A percentile compares a stretch with the other conserved stretches of the same genome.
phyloP scores from a whole-genome alignment of 2,329 filamentous ascomycete genomes.

The Aquanectria penicillioides region DNA sequence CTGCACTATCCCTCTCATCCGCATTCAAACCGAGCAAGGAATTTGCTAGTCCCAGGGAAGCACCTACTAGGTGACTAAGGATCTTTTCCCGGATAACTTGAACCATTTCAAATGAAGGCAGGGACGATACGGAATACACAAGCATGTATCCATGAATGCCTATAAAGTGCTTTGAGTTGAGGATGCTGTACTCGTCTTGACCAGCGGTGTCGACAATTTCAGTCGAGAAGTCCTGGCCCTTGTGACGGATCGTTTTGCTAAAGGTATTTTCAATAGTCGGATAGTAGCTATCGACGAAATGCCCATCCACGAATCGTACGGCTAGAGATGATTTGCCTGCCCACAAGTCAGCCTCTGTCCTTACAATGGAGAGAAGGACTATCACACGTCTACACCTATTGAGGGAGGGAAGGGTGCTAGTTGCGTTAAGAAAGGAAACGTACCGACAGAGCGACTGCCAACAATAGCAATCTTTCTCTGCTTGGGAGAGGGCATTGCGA shows the following conservation, averaged over 20 bases:
- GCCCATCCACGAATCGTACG: conserved; percentile 95
- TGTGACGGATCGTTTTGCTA: conserved; percentile 92
- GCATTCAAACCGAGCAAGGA: too few species aligned
- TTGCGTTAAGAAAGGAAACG: conserved; percentile 34
- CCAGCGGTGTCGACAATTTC: conserved; percentile 99
- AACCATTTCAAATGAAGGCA: conserved; percentile 97
- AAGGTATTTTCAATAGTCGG: conserved; percentile 99
- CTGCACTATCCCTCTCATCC: neutral
- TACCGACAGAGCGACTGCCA: conserved; percentile 86
- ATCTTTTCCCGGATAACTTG: conserved; percentile 97
- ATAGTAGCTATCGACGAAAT: conserved; percentile 99
- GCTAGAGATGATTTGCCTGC: conserved; percentile 96
- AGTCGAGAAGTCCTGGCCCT: conserved; percentile 91
- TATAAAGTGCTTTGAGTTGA: conserved; percentile 99
- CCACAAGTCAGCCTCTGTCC: neutral
- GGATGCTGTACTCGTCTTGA: conserved; percentile 98
- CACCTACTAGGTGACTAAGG: conserved; percentile 84
- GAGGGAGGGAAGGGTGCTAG: neutral
- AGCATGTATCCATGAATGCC: conserved; percentile 99
- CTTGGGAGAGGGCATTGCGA: conserved; percentile 66
- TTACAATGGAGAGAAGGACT: neutral
- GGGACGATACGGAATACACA: conserved; percentile 95
- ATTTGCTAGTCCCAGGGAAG: too few species aligned
- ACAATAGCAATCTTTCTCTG: conserved; percentile 97
- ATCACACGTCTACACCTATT: conserved; percentile 8